These are phyloP conservation scores for Cladosporium oxysporum DNA, from an alignment of 2,329 filamentous ascomycete species.

Conservation along the genomic window DNA sequence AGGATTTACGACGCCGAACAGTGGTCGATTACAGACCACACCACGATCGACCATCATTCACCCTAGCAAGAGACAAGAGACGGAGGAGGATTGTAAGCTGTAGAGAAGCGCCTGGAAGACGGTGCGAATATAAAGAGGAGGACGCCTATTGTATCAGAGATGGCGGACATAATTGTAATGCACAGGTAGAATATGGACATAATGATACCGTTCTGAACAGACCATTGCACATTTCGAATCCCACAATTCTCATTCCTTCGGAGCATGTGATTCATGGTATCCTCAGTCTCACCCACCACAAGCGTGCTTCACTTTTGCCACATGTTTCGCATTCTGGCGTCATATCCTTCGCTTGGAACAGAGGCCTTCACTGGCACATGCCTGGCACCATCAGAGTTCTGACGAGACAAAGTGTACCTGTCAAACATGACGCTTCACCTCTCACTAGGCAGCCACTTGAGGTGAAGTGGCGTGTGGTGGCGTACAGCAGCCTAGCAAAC, in stretches of 20 bases:
- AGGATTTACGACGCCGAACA: not conserved
- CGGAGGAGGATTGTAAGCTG: conserved; percentile 1
- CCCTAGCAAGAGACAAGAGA: not conserved
- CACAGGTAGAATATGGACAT: conserved; percentile 14
- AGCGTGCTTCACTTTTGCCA: not conserved
- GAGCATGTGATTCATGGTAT: not conserved
- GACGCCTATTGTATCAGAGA: conserved; percentile 10
- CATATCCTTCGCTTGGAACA: not conserved
- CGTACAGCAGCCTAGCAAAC: not conserved
- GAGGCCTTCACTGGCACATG: not conserved
- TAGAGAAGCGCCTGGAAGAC: not conserved
- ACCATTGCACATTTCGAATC: not conserved
- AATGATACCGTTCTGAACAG: conserved; percentile 14
- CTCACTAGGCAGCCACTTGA: not conserved
- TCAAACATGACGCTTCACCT: conserved; percentile 4
- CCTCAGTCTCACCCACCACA: not conserved
- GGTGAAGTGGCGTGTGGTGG: conserved; percentile 5
- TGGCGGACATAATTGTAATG: conserved; percentile 17
- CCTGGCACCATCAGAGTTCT: not conserved
- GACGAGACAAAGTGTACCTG: not conserved
- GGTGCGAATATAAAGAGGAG: not conserved
- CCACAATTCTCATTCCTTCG: not conserved
- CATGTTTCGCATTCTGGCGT: not conserved
- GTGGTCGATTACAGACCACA: not conserved
- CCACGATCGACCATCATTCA: not conserved